Evolutionary conservation across 495 filamentous ascomycete species (phyloP).

Genomic region (Halenospora varia): DNA sequence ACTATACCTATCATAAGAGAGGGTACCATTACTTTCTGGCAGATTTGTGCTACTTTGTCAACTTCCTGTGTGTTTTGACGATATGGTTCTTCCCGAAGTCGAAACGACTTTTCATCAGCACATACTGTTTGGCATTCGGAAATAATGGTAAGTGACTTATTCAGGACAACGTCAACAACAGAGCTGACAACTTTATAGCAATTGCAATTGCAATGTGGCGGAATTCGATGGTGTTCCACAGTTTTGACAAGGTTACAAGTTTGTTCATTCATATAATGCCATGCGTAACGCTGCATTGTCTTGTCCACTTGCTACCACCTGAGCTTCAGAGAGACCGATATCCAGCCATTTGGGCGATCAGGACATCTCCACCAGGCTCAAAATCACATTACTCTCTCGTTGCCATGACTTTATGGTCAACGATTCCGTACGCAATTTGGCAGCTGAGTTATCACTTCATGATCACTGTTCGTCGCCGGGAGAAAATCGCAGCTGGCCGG

Average conservation of each 20-base stretch:
- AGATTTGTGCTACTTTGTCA: conserved; percentile 98
- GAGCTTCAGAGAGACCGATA: conserved; percentile 66
- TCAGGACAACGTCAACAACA: too few relatives aligned
- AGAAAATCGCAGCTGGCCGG: conserved; percentile 92
- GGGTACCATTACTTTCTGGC: conserved; percentile 98
- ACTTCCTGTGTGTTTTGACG: conserved; percentile 74
- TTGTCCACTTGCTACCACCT: conserved; percentile 75
- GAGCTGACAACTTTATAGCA: too few relatives aligned
- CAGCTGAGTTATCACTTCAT: conserved; percentile 87
- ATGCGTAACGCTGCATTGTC: conserved; percentile 83
- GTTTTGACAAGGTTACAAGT: conserved; percentile 90
- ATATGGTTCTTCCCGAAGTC: conserved; percentile 91
- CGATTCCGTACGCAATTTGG: conserved; percentile 88
- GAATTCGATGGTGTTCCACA: conserved; percentile 97
- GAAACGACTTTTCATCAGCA: conserved; percentile 87
- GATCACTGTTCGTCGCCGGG: conserved; percentile 86
- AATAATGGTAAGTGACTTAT: conserved; percentile 70
- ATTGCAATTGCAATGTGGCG: conserved; percentile 99
- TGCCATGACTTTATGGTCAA: conserved; percentile 91
- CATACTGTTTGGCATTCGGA: conserved; percentile 87
- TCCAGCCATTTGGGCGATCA: conserved; percentile 82
- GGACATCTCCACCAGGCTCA: conserved; percentile 62
- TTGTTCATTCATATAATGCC: conserved; percentile 99
- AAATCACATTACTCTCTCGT: conserved; percentile 73
- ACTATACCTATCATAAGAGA: conserved; percentile 79